A percentile compares a stretch with the other conserved stretches of the same genome.
Conservation (phyloP, 169 alveolate species). For the Cryptosporidium muris region DNA sequence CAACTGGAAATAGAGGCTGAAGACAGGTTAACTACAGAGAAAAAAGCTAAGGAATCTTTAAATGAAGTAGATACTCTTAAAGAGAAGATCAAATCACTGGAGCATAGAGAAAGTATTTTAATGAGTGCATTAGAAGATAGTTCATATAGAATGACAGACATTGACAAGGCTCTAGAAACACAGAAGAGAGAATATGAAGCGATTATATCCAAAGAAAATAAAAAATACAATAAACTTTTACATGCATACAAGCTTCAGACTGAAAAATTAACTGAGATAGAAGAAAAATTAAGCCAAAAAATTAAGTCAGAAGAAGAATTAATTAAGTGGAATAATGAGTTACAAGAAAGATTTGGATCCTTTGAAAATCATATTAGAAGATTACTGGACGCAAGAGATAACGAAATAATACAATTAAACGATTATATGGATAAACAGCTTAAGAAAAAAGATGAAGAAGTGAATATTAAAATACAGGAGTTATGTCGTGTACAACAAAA, state of each 20-base stretch:
- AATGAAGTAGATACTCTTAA: constrained; percentile 39
- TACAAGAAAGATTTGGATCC: constrained; percentile 46
- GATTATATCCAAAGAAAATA: constrained; percentile 33
- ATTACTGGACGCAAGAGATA: constrained; percentile 65
- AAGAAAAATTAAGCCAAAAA: constrained; percentile 13
- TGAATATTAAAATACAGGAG: constrained; percentile 43
- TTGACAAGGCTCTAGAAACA: constrained; percentile 59
- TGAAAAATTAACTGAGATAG: constrained; percentile 21
- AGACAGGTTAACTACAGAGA: constrained; percentile 43
- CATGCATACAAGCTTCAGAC: constrained; percentile 29
- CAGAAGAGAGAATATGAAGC: constrained; percentile 51
- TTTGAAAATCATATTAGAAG: constrained; percentile 66
- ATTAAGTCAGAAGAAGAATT: constrained; percentile 27
- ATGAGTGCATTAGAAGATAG: constrained; percentile 64
- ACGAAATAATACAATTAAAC: constrained; percentile 60
- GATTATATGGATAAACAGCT: constrained; percentile 67
- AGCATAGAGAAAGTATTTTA: constrained; percentile 60
- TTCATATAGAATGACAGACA: constrained; percentile 69
- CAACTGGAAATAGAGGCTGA: constrained; percentile 43
- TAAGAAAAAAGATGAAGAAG: constrained; percentile 61
- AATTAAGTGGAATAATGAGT: constrained; percentile 29
- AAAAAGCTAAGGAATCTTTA: not conserved
- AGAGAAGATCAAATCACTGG: constrained; percentile 49
- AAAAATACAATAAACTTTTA: constrained; percentile 26
- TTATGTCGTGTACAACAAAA: constrained; percentile 61